Evolutionary conservation across 2,329 filamentous ascomycete species (phyloP).

Genomic region (Magnaporthiopsis incrustans): DNA sequence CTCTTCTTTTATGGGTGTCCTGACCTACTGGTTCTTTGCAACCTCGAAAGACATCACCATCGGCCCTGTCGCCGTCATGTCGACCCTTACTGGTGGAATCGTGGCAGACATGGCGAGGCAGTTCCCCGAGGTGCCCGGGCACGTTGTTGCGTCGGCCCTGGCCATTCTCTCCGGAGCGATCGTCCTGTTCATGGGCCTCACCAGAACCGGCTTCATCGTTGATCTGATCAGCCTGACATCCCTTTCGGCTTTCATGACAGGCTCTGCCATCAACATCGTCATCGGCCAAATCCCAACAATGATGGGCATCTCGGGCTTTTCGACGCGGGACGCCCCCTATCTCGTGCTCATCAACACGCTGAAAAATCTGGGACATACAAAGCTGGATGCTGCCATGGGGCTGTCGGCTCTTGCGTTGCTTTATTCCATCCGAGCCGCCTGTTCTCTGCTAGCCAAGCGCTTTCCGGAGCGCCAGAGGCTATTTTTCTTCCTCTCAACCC

Average conservation of each 20-base stretch:
- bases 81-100: slow-evolving; percentile 78
- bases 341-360: slow-evolving; percentile 75
- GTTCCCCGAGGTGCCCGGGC: slow-evolving; percentile 48
- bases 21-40: slow-evolving; percentile 96
- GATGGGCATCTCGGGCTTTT: slow-evolving; percentile 67
- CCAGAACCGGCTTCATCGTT: slow-evolving; percentile 81
- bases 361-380: slow-evolving; percentile 57
- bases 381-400: slow-evolving; percentile 79
- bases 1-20: slow-evolving; percentile 90
- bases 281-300: slow-evolving; percentile 75
- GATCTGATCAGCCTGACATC: slow-evolving; percentile 87
- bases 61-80: slow-evolving; percentile 92
- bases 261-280: slow-evolving; percentile 83
- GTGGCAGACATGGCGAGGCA: slow-evolving; percentile 53
- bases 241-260: slow-evolving; percentile 94
- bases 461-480: slow-evolving; percentile 62
- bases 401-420: slow-evolving; percentile 72
- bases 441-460: slow-evolving; percentile 59
- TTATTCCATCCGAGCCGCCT: slow-evolving; percentile 63
- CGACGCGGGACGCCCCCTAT: slow-evolving; percentile 63
- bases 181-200: slow-evolving; percentile 68
- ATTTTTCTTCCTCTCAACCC: slow-evolving; percentile 85
- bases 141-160: slow-evolving; percentile 70
- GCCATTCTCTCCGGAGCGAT: slow-evolving; percentile 72
- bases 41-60: slow-evolving; percentile 99